Evolutionary conservation across 768 basidiomycete genomes (phyloP).

Genomic region (Pisolithus marmoratus): DNA sequence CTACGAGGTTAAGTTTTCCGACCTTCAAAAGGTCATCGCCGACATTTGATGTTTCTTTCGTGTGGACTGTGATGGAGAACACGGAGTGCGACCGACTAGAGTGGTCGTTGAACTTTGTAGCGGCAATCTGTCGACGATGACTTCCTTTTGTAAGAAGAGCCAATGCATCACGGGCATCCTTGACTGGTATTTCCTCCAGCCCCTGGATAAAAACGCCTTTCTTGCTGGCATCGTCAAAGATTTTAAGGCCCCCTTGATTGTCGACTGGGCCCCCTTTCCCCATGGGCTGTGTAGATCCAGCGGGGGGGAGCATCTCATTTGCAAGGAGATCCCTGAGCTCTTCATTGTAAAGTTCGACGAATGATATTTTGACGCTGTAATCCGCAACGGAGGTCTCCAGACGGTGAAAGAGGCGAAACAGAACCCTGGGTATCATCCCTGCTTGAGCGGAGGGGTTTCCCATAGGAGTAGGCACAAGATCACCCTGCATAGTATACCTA

Average conservation of each 20-base stretch:
- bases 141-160: constrained; percentile 84
- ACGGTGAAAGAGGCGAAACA: constrained; percentile 87
- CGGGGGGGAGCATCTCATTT: constrained; percentile 65
- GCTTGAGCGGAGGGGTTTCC: constrained; percentile 86
- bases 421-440: constrained; percentile 92
- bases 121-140: constrained; percentile 85
- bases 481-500: constrained; percentile 97
- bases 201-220: constrained; percentile 92
- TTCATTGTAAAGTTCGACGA: constrained; percentile 96
- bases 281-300: constrained; percentile 72
- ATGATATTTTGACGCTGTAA: constrained; percentile 91
- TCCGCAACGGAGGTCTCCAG: constrained; percentile 75
- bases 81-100: constrained; percentile 97
- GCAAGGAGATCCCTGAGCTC: constrained; percentile 92
- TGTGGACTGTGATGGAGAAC: constrained; percentile 93
- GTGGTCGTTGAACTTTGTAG: constrained; percentile 97
- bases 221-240: constrained; percentile 89
- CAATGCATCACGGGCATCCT: constrained; percentile 77
- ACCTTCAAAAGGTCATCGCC: constrained; percentile 89
- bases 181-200: constrained; percentile 83
- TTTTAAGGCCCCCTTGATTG: constrained; percentile 61
- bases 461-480: constrained; percentile 74
- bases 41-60: constrained; percentile 70
- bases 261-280: constrained; percentile 52
- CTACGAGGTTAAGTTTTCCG: constrained; percentile 95